Evolutionary conservation across 192 early-diverging fungal genomes (phyloP).

Genomic region (Allomyces macrogynus): DNA sequence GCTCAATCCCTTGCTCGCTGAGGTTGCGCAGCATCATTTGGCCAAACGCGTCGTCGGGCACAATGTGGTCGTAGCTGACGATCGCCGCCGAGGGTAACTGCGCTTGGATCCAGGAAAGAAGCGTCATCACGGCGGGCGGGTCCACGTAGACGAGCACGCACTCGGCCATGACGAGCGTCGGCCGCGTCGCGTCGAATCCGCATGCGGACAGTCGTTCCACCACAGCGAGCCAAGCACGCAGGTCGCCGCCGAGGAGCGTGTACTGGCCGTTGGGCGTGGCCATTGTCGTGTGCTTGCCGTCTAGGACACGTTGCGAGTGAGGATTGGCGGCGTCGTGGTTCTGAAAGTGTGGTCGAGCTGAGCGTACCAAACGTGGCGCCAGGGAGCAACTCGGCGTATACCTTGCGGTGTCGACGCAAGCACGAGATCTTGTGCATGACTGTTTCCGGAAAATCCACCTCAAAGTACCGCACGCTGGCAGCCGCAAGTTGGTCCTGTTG

Average conservation of each 20-base stretch:
- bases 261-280: slow-evolving; percentile 51
- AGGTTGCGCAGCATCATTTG: slow-evolving; percentile 79
- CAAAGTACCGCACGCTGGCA: slow-evolving; percentile 43
- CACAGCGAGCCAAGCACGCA: slow-evolving; percentile 38
- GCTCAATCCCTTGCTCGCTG: slow-evolving; percentile 48
- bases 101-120: slow-evolving; percentile 49
- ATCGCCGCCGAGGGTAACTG: slow-evolving; percentile 31
- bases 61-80: slow-evolving; percentile 78
- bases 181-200: slow-evolving; percentile 33
- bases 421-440: slow-evolving; percentile 53
- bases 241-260: slow-evolving; percentile 55
- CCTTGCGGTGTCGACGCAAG: slow-evolving; percentile 24
- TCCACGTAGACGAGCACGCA: slow-evolving; percentile 82
- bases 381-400: slow-evolving; percentile 14
- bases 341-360: slow-evolving; percentile 1
- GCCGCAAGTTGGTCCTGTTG: slow-evolving; percentile 4
- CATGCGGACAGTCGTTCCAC: slow-evolving; percentile 28
- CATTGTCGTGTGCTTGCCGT: slow-evolving; percentile 37
- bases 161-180: slow-evolving; percentile 83
- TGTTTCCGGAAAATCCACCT: slow-evolving; percentile 81
- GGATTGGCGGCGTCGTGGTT: not conserved
- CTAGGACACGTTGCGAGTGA: slow-evolving; percentile 1
- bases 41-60: slow-evolving; percentile 78
- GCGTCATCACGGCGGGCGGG: slow-evolving; percentile 32
- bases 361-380: slow-evolving; percentile 15